phyloP scores from a whole-genome alignment of 2,329 filamentous ascomycete genomes.

The Knoxdaviesia proteae region DNA sequence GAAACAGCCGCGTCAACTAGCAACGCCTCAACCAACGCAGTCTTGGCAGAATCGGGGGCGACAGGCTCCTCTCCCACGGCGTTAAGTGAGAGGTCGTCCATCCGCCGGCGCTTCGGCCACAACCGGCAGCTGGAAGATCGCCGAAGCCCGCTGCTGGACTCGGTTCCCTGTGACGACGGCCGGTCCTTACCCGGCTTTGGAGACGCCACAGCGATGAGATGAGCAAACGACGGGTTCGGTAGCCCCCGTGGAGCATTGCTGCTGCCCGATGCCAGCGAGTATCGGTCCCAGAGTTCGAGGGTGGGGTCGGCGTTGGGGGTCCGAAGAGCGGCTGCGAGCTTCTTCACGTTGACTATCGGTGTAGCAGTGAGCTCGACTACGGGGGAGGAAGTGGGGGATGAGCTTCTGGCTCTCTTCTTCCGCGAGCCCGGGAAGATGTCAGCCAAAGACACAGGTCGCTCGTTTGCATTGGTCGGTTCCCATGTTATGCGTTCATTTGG shows the following conservation, averaged over 20 bases:
- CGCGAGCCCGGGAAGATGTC: conserved; percentile 4
- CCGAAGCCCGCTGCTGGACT: no score
- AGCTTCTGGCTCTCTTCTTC: conserved; percentile 49
- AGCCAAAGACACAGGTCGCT: conserved; percentile 4
- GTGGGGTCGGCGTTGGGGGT: conserved; percentile 54
- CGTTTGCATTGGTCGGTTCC: conserved; percentile 2
- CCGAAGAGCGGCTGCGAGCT: conserved; percentile 35
- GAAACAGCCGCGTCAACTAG: background rate
- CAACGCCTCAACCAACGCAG: no score
- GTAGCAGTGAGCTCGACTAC: conserved; percentile 21
- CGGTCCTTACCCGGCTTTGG: no score
- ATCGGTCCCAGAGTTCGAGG: conserved; percentile 58
- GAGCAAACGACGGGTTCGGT: conserved; percentile 36
- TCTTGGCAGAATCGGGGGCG: no score
- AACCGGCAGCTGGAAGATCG: no score
- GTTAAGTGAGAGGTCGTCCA: no score
- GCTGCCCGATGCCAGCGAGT: conserved; percentile 30
- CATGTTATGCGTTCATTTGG: conserved; percentile 5
- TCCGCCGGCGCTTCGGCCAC: no score
- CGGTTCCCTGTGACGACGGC: no score
- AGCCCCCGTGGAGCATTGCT: conserved; percentile 21
- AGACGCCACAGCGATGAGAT: conserved; percentile 30
- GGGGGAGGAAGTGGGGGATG: conserved; percentile 52
- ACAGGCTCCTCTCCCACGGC: no score
- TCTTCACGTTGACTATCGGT: conserved; percentile 33